Percentiles rank a stretch among this genome's conserved stretches.
Conservation (phyloP, 1,284 basidiomycete genomes). For the Cutaneotrichosporon dermatis region DNA sequence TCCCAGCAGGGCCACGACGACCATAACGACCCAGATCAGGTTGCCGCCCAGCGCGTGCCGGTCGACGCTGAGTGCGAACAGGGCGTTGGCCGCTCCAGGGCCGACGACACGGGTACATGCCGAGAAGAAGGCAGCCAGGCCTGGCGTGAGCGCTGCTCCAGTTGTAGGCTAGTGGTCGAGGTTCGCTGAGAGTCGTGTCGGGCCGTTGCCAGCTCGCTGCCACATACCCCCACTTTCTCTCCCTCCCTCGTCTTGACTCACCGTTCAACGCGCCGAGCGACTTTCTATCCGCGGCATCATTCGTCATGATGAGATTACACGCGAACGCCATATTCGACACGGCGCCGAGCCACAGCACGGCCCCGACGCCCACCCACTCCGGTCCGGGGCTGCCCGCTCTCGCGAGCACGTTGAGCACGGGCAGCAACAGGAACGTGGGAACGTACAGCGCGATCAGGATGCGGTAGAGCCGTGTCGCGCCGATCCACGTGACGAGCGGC, state of each 20-base stretch:
- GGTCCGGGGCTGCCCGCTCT: conserved; percentile 17
- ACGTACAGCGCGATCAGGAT: conserved; percentile 33
- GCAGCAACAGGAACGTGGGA: conserved; percentile 33
- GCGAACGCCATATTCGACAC: conserved; percentile 39
- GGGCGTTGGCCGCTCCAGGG: conserved; percentile 28
- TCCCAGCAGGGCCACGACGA: conserved; percentile 21
- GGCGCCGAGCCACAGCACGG: conserved; percentile 18
- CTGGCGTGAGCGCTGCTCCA: conserved; percentile 1
- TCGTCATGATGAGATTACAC: conserved; percentile 40
- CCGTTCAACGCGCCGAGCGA: conserved; percentile 36
- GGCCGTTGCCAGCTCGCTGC: too few species aligned
- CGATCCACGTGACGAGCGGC: conserved; percentile 29
- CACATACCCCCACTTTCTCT: too few species aligned
- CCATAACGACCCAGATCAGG: conserved; percentile 34
- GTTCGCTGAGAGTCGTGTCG: too few species aligned
- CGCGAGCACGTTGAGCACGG: conserved; percentile 35
- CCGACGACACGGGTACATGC: conserved; percentile 32
- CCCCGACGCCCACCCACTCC: conserved; percentile 30
- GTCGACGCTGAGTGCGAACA: conserved; percentile 41
- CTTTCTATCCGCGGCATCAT: conserved; percentile 32
- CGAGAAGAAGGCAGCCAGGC: conserved; percentile 22
- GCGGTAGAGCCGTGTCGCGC: conserved; percentile 35
- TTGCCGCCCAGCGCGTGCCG: conserved; percentile 34
- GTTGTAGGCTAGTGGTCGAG: too few species aligned
- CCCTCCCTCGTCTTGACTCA: too few species aligned